These are phyloP conservation scores for Cercis canadensis DNA, from an alignment of 306 rosid genomes.

Conservation along the genomic window DNA sequence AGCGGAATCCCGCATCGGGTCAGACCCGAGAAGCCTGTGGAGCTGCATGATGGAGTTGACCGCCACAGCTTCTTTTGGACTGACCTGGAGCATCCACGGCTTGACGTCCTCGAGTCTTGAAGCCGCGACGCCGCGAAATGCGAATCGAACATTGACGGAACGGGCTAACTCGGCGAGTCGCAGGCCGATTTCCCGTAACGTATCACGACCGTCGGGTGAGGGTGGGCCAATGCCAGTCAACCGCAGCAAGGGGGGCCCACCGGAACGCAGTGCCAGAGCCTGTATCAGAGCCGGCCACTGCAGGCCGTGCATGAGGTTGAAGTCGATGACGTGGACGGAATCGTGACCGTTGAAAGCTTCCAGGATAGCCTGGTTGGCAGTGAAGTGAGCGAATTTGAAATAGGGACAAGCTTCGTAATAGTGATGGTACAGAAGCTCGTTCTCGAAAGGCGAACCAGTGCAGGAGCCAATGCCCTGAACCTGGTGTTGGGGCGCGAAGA, in stretches of 20 bases:
- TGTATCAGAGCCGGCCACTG: constrained; percentile 96
- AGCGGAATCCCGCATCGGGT: constrained; percentile 24
- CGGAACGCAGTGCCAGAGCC: constrained; percentile 84
- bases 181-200: constrained; percentile 74
- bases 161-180: constrained; percentile 84
- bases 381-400: constrained; percentile 91
- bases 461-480: neutral
- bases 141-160: constrained; percentile 79
- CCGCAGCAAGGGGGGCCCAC: constrained; percentile 79
- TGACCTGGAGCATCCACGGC: constrained; percentile 91
- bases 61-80: constrained; percentile 76
- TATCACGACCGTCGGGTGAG: constrained; percentile 85
- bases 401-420: constrained; percentile 90
- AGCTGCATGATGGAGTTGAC: constrained; percentile 89
- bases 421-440: constrained; percentile 73
- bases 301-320: constrained; percentile 86
- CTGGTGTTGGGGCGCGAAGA: constrained; percentile 41
- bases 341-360: constrained; percentile 87
- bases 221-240: constrained; percentile 96
- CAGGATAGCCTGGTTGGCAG: constrained; percentile 87
- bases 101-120: constrained; percentile 78
- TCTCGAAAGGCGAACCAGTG: constrained; percentile 48
- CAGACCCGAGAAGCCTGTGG: constrained; percentile 71
- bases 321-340: constrained; percentile 90
- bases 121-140: constrained; percentile 93